These are phyloP conservation scores for Botrytis elliptica DNA, from an alignment of 2,329 filamentous ascomycete genomes.

Conservation along the genomic window DNA sequence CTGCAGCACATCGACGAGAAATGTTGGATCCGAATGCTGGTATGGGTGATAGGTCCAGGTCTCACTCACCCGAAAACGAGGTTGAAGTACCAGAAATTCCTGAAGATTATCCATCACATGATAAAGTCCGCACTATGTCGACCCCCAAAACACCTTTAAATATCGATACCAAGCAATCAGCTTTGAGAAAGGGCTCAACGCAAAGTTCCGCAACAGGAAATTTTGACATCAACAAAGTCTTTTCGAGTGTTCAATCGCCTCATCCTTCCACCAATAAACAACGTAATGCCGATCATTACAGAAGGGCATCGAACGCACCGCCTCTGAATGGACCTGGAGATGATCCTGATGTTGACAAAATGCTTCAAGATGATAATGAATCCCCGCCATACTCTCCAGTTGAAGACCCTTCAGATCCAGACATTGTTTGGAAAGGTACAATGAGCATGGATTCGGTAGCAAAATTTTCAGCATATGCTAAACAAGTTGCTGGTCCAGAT, in stretches of 20 bases:
- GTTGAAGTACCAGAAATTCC: conserved; percentile 38
- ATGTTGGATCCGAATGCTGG: conserved; percentile 41
- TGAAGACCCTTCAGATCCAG: conserved; percentile 67
- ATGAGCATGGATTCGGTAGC: conserved; percentile 76
- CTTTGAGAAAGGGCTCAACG: conserved; percentile 32
- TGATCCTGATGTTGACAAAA: conserved; percentile 85
- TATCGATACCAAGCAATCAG: conserved; percentile 35
- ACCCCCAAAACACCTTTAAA: conserved; percentile 36
- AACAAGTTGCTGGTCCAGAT: conserved; percentile 81
- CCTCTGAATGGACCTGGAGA: conserved; percentile 59
- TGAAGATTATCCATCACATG: conserved; percentile 34
- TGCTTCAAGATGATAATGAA: conserved; percentile 77
- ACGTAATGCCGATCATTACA: conserved; percentile 42
- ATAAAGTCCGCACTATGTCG: conserved; percentile 32
- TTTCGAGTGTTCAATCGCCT: conserved; percentile 79
- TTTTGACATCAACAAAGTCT: conserved; percentile 85
- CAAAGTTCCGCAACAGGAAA: conserved; percentile 37
- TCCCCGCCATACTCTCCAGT: conserved; percentile 82
- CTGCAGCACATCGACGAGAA: conserved; percentile 41
- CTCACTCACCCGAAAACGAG: conserved; percentile 40
- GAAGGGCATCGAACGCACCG: conserved; percentile 40
- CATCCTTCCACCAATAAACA: conserved; percentile 7
- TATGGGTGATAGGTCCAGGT: conserved; percentile 38
- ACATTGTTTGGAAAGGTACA: conserved; percentile 74
- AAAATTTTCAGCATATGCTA: conserved; percentile 73